Evolutionary conservation across 768 basidiomycete species (phyloP).

Genomic region (Tulasnella calospora): DNA sequence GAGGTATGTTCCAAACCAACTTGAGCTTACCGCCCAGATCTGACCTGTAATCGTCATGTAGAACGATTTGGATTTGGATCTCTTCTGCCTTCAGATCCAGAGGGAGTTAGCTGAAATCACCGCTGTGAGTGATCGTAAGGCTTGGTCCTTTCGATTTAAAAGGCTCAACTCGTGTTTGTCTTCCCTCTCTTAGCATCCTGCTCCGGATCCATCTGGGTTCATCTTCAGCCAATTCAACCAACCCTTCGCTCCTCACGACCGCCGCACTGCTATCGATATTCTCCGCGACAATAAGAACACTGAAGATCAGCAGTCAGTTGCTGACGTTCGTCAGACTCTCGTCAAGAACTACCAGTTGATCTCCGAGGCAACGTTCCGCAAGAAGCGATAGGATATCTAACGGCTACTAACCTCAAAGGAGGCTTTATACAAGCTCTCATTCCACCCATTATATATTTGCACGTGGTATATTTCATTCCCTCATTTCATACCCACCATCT

Average conservation of each 20-base stretch:
- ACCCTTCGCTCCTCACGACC: constrained; percentile 64
- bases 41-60: background rate
- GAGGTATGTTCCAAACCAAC: constrained; percentile 25
- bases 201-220: constrained; percentile 49
- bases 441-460: background rate
- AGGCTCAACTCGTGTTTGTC: background rate
- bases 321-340: constrained; percentile 36
- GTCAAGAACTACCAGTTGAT: constrained; percentile 32
- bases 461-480: background rate
- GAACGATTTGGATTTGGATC: constrained; percentile 44
- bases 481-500: background rate
- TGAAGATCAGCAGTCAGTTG: constrained; percentile 32
- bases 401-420: background rate
- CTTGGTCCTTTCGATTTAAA: background rate
- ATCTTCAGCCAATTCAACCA: constrained; percentile 58
- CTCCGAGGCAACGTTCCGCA: background rate
- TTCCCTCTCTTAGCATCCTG: constrained; percentile 45
- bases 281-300: constrained; percentile 38
- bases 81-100: constrained; percentile 62
- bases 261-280: constrained; percentile 54
- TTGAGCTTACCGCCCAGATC: too few relatives aligned
- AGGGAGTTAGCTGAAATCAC: constrained; percentile 69
- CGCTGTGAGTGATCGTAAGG: constrained; percentile 44
- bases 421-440: background rate
- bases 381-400: background rate